phyloP scores from a whole-genome alignment of 177 flowering plant genomes.

The Vitis hybrid region DNA sequence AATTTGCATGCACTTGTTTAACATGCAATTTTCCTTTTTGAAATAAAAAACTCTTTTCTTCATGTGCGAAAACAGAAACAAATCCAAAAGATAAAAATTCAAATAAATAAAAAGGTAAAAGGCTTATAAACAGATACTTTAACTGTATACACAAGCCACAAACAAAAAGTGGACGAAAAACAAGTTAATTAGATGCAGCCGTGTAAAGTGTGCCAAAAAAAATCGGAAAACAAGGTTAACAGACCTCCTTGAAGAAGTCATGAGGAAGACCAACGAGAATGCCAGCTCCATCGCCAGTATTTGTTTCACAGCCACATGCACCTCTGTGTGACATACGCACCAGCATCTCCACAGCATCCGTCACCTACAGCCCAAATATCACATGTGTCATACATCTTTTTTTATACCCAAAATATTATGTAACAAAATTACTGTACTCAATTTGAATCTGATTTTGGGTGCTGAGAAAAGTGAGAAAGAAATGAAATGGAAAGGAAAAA shows the following conservation, averaged over 20 bases:
- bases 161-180: neutral
- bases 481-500: too few relatives aligned
- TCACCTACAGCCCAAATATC: conserved; percentile 44
- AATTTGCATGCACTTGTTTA: too few relatives aligned
- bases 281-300: conserved; percentile 99
- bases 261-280: conserved; percentile 94
- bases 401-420: too few relatives aligned
- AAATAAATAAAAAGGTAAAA: neutral
- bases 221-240: neutral
- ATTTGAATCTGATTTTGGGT: too few relatives aligned
- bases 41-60: neutral
- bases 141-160: neutral
- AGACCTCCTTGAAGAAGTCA: conserved; percentile 67
- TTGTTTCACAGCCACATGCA: conserved; percentile 96
- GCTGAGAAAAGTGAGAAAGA: too few relatives aligned
- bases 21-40: too few relatives aligned
- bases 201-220: neutral
- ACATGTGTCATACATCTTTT: neutral
- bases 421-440: too few relatives aligned
- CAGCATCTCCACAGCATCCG: conserved; percentile 97
- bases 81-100: neutral
- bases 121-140: neutral
- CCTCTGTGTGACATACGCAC: conserved; percentile 96
- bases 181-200: neutral
- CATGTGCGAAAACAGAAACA: neutral